Conservation (phyloP, 345 rosid species). For the Barbarea vulgaris region DNA sequence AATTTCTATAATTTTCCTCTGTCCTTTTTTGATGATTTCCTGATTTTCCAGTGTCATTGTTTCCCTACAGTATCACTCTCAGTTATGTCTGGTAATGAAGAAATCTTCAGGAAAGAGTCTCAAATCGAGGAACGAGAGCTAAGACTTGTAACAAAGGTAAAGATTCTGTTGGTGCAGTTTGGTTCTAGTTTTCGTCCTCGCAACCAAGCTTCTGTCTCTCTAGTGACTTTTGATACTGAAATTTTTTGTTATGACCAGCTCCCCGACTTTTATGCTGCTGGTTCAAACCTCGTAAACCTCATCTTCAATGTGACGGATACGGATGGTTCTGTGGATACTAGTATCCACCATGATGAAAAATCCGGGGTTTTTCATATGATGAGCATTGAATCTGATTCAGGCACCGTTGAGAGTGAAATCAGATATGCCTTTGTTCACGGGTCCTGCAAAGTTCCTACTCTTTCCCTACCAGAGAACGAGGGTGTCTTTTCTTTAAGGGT, state of each 20-base stretch:
- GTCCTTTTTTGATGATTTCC: neutral
- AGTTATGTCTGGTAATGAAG: slow-evolving; percentile 37
- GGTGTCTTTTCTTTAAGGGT: slow-evolving; percentile 49
- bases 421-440: slow-evolving; percentile 53
- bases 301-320: slow-evolving; percentile 52
- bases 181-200: neutral
- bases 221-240: neutral
- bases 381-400: slow-evolving; percentile 39
- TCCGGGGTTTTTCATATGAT: slow-evolving; percentile 48
- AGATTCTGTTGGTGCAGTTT: slow-evolving; percentile 11
- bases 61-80: slow-evolving; percentile 51
- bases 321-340: slow-evolving; percentile 47
- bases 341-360: slow-evolving; percentile 53
- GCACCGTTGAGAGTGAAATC: slow-evolving; percentile 23
- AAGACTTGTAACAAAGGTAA: slow-evolving; percentile 49
- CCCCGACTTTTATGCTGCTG: slow-evolving; percentile 46
- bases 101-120: slow-evolving; percentile 47
- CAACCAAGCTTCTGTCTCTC: neutral
- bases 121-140: slow-evolving; percentile 53
- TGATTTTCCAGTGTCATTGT: neutral
- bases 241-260: slow-evolving; percentile 42
- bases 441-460: slow-evolving; percentile 48
- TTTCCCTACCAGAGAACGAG: slow-evolving; percentile 49
- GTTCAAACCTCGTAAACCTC: slow-evolving; percentile 51
- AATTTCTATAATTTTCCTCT: neutral